phyloP scores from a whole-genome alignment of 805 yeast species.

The Metschnikowia borealis region DNA sequence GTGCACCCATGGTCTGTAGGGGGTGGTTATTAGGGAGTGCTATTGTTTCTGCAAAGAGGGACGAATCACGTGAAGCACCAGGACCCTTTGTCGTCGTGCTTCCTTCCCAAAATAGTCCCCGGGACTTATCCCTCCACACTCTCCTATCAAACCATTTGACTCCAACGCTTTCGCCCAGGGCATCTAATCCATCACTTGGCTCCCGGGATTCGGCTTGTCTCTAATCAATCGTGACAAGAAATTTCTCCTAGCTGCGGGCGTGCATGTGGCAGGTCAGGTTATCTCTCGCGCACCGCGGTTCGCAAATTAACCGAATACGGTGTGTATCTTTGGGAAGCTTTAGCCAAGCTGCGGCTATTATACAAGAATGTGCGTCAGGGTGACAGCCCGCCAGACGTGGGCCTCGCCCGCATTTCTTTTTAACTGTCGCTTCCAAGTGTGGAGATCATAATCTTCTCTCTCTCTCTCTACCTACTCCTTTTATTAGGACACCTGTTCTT shows the following conservation, averaged over 20 bases:
- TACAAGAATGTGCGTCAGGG: conserved; percentile 1
- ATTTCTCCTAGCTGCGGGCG: not conserved
- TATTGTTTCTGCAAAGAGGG: not conserved
- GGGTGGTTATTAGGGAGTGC: not conserved
- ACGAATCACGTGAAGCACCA: not conserved
- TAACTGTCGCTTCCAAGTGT: not conserved
- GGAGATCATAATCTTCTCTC: not conserved
- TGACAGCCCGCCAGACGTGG: conserved; percentile 1
- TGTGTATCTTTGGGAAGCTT: not conserved
- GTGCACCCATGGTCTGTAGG: not conserved
- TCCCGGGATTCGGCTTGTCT: too few relatives aligned
- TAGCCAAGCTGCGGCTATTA: not conserved
- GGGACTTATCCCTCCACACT: too few relatives aligned
- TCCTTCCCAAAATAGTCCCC: too few relatives aligned
- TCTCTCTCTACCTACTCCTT: not conserved
- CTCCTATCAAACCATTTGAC: too few relatives aligned
- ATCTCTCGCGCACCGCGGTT: conserved; percentile 2
- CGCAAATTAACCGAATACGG: not conserved
- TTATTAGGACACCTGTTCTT: not conserved
- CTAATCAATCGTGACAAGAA: not conserved
- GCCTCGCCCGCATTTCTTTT: conserved; percentile 1
- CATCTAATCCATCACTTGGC: too few relatives aligned
- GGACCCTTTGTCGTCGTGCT: not conserved
- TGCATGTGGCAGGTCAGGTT: not conserved
- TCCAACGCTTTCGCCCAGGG: too few relatives aligned